These are phyloP conservation scores for Apiotrichum domesticum DNA, from an alignment of 1,284 basidiomycete genomes.

Conservation along the genomic window DNA sequence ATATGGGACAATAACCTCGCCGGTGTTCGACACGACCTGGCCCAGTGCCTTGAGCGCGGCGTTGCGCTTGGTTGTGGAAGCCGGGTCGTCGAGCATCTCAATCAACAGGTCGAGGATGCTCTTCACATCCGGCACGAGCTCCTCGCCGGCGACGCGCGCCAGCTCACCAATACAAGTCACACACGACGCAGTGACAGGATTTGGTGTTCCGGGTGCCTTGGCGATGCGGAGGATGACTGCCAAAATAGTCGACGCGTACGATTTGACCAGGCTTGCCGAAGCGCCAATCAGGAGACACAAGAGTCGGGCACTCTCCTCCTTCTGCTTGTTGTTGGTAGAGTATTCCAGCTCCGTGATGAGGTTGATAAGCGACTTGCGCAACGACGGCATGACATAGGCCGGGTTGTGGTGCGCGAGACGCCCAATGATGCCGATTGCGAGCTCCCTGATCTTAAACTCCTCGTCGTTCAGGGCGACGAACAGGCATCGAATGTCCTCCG, in stretches of 20 bases:
- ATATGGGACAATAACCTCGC: constrained; percentile 87
- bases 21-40: constrained; percentile 91
- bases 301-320: constrained; percentile 84
- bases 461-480: constrained; percentile 99
- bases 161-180: constrained; percentile 93
- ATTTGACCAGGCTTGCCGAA: constrained; percentile 89
- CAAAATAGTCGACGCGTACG: constrained; percentile 94
- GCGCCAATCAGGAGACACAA: constrained; percentile 82
- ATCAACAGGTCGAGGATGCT: constrained; percentile 88
- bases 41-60: constrained; percentile 91
- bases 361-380: constrained; percentile 93
- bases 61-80: constrained; percentile 70
- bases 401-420: constrained; percentile 93
- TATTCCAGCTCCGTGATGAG: constrained; percentile 96
- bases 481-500: constrained; percentile 92
- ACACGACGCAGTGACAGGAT: constrained; percentile 86
- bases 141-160: constrained; percentile 88
- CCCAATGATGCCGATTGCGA: constrained; percentile 87
- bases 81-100: constrained; percentile 77
- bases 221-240: constrained; percentile 69
- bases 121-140: constrained; percentile 73
- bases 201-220: constrained; percentile 77
- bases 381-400: constrained; percentile 96
- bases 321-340: constrained; percentile 75
- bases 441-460: constrained; percentile 85